Evolutionary conservation across 2,329 filamentous ascomycete species (phyloP).

Genomic region (Cadophora sp.): DNA sequence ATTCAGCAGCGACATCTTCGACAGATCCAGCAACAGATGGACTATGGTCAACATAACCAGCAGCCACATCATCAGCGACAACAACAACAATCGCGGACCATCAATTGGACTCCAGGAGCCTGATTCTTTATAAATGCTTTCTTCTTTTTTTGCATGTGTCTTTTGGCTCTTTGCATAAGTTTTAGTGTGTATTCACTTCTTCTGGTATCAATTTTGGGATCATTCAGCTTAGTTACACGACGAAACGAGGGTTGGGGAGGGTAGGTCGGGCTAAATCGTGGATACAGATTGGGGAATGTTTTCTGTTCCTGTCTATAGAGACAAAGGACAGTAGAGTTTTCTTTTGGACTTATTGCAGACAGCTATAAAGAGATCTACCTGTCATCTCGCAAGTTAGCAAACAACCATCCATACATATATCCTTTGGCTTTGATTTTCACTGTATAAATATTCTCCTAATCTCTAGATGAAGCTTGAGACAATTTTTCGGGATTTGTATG

Average conservation of each 20-base stretch:
- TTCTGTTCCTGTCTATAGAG: not conserved
- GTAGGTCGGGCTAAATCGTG: not conserved
- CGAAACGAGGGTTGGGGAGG: not conserved
- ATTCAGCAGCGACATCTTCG: conserved; percentile 29
- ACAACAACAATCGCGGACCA: conserved; percentile 19
- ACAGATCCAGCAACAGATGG: conserved; percentile 27
- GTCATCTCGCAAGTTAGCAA: not conserved
- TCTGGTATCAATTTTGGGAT: conserved; percentile 20
- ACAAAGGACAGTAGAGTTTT: not conserved
- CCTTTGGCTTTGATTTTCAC: not conserved
- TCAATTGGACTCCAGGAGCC: conserved; percentile 19
- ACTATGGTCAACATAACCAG: conserved; percentile 24
- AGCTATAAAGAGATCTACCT: not conserved
- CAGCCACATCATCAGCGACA: conserved; percentile 27
- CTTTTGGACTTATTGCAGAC: not conserved
- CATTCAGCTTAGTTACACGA: not conserved
- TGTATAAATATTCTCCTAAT: not conserved
- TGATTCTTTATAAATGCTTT: not conserved
- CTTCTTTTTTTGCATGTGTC: not conserved
- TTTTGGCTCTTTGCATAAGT: not conserved
- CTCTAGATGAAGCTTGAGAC: not conserved
- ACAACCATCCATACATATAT: not conserved
- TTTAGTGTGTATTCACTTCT: conserved; percentile 12
- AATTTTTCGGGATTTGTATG: not conserved
- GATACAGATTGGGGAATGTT: not conserved